Evolutionary conservation across 2,329 filamentous ascomycete genomes (phyloP), one percentile per base, ranked within the genome.

Genomic region (Apiospora koreana): DNA sequence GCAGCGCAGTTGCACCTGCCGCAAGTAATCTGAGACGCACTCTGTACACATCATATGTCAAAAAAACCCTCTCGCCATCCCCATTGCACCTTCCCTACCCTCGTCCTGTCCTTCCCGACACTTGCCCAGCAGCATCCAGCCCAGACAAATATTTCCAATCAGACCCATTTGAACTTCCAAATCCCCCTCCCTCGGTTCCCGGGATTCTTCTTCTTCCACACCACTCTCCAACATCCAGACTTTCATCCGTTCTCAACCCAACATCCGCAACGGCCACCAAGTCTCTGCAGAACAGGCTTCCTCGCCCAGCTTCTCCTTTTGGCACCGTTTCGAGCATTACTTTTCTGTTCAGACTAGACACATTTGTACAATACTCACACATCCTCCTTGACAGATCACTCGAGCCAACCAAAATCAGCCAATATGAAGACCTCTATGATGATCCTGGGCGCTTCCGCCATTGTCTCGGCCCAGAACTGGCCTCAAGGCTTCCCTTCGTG

Each of bases 401-500:
- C 54, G 54, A 62, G 18, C 41, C 38, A 66, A 66, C 14, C 31
- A 18, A 68, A 35, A 54, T 23, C 66, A 25, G n/a, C 35, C 31
- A 68, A 68, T 1, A 68, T 68, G 66, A 68, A 68, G 66, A 68
- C 18, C 41, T 46, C 31, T 25, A 38, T 48, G 3, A 54, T 68
- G 23, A n/a, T 68, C n/a, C 46, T 68, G n/a, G 66, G 66, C 25
- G 66, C 66, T 38, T 48, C 66, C 31, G 46, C 66, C 66, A 18
- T 68, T 45, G 66, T 25, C 35, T 48, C 66, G 16, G 66, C 66
- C 31, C 66, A 68, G 45, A 5, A 16, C 4, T 14, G 50, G 18
- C 66, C 66, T 42, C 28, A 54, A 18, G 31, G 21, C 14, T 68
- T 68, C 31, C 66, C 66, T 14, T 2, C 54, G 66, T 68, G 66